These are phyloP conservation scores for Sporothrix curviconia DNA, from an alignment of 2,329 filamentous ascomycete species.

Conservation along the genomic window DNA sequence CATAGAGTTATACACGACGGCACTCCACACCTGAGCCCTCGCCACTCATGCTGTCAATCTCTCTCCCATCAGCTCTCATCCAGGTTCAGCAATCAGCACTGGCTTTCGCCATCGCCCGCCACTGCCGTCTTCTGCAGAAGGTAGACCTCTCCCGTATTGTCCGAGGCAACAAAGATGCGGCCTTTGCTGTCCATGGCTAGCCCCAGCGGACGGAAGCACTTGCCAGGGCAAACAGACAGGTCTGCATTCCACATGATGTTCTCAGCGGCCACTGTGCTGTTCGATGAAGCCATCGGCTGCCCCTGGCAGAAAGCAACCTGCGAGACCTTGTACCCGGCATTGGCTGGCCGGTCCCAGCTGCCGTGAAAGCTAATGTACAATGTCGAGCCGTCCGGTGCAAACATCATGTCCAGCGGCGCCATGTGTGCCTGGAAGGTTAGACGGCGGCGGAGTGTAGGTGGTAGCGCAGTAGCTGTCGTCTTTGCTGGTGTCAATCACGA, in stretches of 20 bases:
- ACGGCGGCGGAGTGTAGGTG: slow-evolving; percentile 38
- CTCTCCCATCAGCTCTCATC: no score
- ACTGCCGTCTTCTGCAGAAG: slow-evolving; percentile 35
- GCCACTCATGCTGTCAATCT: no score
- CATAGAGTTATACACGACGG: no score
- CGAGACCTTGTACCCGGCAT: slow-evolving; percentile 42
- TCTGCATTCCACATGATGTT: slow-evolving; percentile 52
- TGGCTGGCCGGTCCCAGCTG: slow-evolving; percentile 47
- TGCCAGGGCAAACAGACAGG: slow-evolving; percentile 43
- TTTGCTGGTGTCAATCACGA: slow-evolving; percentile 28
- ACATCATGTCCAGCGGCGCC: slow-evolving; percentile 66
- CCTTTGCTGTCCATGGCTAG: slow-evolving; percentile 45
- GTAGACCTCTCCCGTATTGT: slow-evolving; percentile 60
- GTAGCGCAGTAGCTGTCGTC: slow-evolving; percentile 17
- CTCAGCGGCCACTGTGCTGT: not conserved
- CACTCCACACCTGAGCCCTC: no score
- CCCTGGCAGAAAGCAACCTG: slow-evolving; percentile 37
- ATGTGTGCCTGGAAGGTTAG: slow-evolving; percentile 59
- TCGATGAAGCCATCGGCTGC: slow-evolving; percentile 27
- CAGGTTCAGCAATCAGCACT: not conserved
- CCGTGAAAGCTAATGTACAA: slow-evolving; percentile 68
- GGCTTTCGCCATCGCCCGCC: not conserved
- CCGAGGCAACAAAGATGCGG: slow-evolving; percentile 56
- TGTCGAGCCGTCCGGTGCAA: slow-evolving; percentile 48
- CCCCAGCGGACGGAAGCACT: slow-evolving; percentile 58